Conservation (phyloP, 2,329 filamentous ascomycete genomes). For the Sporothrix euskadiensis region DNA sequence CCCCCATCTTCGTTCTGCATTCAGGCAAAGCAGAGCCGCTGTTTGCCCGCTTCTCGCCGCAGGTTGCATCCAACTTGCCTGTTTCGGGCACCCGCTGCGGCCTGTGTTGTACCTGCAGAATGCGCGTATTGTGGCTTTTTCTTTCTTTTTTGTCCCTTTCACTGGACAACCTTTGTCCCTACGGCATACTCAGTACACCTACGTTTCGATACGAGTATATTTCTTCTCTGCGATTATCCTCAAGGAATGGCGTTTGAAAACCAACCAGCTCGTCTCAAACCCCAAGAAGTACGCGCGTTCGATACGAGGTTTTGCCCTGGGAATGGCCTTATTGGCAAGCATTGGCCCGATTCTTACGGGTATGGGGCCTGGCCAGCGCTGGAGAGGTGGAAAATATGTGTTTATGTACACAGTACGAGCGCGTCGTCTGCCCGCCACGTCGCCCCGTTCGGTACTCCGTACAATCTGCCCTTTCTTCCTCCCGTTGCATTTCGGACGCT, state of each 20-base stretch:
- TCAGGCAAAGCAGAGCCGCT: constrained; percentile 19
- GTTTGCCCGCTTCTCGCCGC: neutral
- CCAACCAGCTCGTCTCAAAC: neutral
- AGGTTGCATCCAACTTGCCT: constrained; percentile 2
- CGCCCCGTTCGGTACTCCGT: neutral
- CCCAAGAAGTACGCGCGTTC: constrained; percentile 8
- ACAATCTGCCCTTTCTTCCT: too few relatives aligned
- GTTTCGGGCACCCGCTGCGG: neutral
- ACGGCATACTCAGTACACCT: too few relatives aligned
- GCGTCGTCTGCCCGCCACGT: constrained; percentile 15
- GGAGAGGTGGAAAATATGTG: neutral
- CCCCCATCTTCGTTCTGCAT: neutral
- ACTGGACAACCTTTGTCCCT: too few relatives aligned
- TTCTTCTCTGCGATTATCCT: neutral
- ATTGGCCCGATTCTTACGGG: constrained; percentile 2
- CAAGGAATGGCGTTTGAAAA: neutral
- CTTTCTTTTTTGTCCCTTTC: neutral
- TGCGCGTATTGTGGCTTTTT: neutral
- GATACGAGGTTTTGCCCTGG: constrained; percentile 5
- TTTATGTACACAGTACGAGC: neutral
- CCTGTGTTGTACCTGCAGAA: neutral
- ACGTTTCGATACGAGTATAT: neutral
- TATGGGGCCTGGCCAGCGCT: neutral
- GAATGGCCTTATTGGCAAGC: neutral
- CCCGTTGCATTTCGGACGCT: neutral